A percentile compares a stretch with the other conserved stretches of the same genome.
Conservation (phyloP, 129 eudicot genomes). For the Centaurea solstitialis region DNA sequence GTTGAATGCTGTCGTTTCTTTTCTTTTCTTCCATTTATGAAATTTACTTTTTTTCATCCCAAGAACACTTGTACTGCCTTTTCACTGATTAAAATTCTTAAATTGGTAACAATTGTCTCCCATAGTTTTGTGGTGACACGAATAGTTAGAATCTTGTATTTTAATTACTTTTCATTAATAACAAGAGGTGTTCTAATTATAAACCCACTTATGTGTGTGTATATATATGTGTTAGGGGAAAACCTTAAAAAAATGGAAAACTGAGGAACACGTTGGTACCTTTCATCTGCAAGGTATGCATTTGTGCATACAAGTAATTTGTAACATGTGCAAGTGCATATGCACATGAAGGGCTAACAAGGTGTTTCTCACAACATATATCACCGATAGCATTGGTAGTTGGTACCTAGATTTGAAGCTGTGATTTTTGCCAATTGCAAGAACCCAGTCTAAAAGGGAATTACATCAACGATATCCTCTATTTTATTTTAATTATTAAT, state of each 20-base stretch:
- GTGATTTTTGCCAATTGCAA: conserved; percentile 10
- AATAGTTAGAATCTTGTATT: neutral
- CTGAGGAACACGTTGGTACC: too few relatives aligned
- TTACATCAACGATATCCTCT: neutral
- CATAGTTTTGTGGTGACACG: neutral
- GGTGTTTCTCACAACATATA: too few relatives aligned
- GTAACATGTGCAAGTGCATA: too few relatives aligned
- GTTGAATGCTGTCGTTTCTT: neutral
- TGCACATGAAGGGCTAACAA: too few relatives aligned
- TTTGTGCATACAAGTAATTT: too few relatives aligned
- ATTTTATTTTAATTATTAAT: neutral
- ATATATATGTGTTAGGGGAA: too few relatives aligned
- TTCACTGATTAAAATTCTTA: neutral
- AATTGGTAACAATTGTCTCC: neutral
- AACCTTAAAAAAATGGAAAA: too few relatives aligned
- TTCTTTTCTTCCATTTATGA: neutral
- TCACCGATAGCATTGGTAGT: neutral
- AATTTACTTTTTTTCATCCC: neutral
- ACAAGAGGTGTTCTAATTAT: neutral
- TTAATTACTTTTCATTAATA: neutral
- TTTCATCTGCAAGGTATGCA: too few relatives aligned
- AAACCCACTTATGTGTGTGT: neutral
- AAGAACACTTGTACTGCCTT: neutral
- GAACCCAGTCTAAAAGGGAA: conserved; percentile 1
- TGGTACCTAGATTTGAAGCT: neutral